A percentile compares a stretch with the other conserved stretches of the same genome.
These are phyloP conservation scores for Agaricus blazei DNA, from an alignment of 768 basidiomycete genomes.

Conservation along the genomic window DNA sequence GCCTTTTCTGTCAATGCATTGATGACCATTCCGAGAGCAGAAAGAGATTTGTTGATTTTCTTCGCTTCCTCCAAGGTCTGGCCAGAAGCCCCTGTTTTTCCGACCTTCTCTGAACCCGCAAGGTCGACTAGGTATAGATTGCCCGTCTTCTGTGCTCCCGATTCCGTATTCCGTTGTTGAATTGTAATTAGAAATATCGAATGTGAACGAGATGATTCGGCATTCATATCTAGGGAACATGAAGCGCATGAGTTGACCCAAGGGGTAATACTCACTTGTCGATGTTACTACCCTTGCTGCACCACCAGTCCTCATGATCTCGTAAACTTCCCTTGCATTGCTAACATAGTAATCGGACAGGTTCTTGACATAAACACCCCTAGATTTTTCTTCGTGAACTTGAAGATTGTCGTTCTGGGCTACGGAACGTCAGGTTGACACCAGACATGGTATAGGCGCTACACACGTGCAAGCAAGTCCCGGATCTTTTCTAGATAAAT, in stretches of 20 bases:
- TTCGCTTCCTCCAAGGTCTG: conserved; percentile 99
- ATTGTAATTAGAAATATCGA: conserved; percentile 99
- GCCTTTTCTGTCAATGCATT: conserved; percentile 98
- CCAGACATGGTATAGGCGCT: background rate
- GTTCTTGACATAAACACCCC: conserved; percentile 97
- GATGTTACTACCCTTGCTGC: conserved; percentile 87
- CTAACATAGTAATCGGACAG: conserved; percentile 98
- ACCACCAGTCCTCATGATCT: conserved; percentile 97
- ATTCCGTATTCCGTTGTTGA: conserved; percentile 93
- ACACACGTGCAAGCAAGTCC: conserved; percentile 92
- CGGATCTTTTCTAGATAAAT: conserved; percentile 96
- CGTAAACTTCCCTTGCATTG: conserved; percentile 92
- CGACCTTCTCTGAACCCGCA: conserved; percentile 98
- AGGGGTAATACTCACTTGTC: conserved; percentile 62
- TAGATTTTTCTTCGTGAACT: conserved; percentile 96
- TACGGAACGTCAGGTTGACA: conserved; percentile 19
- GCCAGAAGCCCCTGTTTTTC: conserved; percentile 98
- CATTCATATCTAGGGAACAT: conserved; percentile 85
- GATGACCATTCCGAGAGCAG: conserved; percentile 98
- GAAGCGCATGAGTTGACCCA: background rate
- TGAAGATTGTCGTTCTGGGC: conserved; percentile 98
- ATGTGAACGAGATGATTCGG: conserved; percentile 97
- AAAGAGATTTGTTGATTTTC: conserved; percentile 99
- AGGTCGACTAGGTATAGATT: conserved; percentile 97
- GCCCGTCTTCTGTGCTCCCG: conserved; percentile 92